Evolutionary conservation across 768 basidiomycete genomes (phyloP).

Genomic region (Boletus subparvulus): DNA sequence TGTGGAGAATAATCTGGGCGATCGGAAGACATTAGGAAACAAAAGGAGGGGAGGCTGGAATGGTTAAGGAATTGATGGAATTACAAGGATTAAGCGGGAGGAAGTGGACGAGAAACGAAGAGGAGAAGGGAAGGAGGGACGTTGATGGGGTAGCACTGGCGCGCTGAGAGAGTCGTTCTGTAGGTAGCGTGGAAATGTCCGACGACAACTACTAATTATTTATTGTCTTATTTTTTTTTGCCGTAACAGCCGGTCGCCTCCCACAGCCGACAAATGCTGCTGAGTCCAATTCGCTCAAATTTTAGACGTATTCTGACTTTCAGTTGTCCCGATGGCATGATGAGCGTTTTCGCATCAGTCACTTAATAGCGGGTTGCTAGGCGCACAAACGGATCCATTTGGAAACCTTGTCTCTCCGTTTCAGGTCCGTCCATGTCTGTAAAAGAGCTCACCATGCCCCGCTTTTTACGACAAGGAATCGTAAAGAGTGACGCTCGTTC

Average conservation of each 20-base stretch:
- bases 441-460: not conserved
- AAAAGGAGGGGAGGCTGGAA: constrained; percentile 18
- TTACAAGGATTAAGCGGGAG: constrained; percentile 26
- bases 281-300: not conserved
- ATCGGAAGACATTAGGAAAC: constrained; percentile 41
- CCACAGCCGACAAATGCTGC: constrained; percentile 7
- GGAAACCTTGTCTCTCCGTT: no score
- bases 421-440: not conserved
- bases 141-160: constrained; percentile 19
- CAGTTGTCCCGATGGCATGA: not conserved
- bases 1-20: constrained; percentile 41
- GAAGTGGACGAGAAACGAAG: constrained; percentile 25
- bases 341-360: not conserved
- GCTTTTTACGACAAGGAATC: no score
- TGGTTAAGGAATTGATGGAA: constrained; percentile 15
- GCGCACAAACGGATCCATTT: not conserved
- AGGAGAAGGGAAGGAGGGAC: constrained; percentile 32
- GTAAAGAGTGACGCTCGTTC: not conserved
- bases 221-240: constrained; percentile 19
- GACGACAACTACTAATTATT: constrained; percentile 18
- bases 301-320: not conserved
- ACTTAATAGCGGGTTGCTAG: not conserved
- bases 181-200: constrained; percentile 29
- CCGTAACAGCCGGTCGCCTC: constrained; percentile 22
- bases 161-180: constrained; percentile 22